These are phyloP conservation scores for Amylocystis lapponica DNA, from an alignment of 768 basidiomycete genomes.

Conservation along the genomic window DNA sequence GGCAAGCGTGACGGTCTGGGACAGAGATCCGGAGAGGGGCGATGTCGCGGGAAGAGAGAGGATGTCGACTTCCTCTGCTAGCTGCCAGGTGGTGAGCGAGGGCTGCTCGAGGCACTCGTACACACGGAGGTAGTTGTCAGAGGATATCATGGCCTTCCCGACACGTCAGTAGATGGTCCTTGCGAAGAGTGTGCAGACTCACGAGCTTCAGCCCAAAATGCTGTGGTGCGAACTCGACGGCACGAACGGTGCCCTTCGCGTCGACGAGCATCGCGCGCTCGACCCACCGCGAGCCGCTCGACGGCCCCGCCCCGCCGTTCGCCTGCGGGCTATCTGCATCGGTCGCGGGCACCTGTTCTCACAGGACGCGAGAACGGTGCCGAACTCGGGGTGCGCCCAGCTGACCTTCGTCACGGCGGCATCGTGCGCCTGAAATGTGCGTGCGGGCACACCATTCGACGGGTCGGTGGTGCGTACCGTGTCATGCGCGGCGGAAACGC, in stretches of 20 bases:
- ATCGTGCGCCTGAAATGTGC: slow-evolving; percentile 76
- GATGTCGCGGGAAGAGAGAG: slow-evolving; percentile 41
- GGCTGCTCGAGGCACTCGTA: slow-evolving; percentile 87
- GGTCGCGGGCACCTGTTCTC: slow-evolving; percentile 58
- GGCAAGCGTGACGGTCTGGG: slow-evolving; percentile 54
- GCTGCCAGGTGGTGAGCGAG: slow-evolving; percentile 65
- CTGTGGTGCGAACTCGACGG: slow-evolving; percentile 83
- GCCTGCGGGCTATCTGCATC: slow-evolving; percentile 21
- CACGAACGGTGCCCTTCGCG: slow-evolving; percentile 79
- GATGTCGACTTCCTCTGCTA: slow-evolving; percentile 74
- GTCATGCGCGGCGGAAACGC: slow-evolving; percentile 12
- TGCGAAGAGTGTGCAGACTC: too few relatives aligned
- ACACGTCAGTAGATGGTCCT: too few relatives aligned
- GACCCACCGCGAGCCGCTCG: slow-evolving; percentile 51
- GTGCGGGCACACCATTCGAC: too few relatives aligned
- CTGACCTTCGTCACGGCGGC: slow-evolving; percentile 77
- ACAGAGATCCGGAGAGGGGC: slow-evolving; percentile 34
- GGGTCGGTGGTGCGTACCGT: not conserved
- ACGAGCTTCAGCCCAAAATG: slow-evolving; percentile 88
- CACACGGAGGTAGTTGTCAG: slow-evolving; percentile 82
- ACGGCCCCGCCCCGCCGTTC: slow-evolving; percentile 19
- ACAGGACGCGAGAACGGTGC: slow-evolving; percentile 83
- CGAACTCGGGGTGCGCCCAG: slow-evolving; percentile 94
- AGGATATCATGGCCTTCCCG: slow-evolving; percentile 75
- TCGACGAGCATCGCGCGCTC: slow-evolving; percentile 75